Evolutionary conservation across 1,284 basidiomycete genomes (phyloP).

Genomic region (Puccinia novopanici): DNA sequence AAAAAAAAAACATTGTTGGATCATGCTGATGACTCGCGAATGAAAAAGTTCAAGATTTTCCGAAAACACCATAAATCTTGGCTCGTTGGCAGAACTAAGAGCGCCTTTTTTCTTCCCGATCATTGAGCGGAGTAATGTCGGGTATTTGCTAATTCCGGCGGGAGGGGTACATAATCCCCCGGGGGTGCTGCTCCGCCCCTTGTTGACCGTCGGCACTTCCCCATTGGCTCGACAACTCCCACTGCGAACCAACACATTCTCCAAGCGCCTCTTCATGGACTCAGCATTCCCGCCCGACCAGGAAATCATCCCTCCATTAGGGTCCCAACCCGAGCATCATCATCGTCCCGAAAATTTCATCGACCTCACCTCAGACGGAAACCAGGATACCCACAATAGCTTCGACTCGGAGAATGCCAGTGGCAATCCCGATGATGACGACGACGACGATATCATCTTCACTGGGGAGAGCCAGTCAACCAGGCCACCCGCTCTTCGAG

Average conservation of each 20-base stretch:
- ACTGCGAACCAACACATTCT: not conserved
- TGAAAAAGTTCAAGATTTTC: too few relatives aligned
- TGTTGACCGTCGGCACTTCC: too few relatives aligned
- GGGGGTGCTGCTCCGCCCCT: too few relatives aligned
- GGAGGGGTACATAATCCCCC: too few relatives aligned
- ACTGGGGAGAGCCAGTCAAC: not conserved
- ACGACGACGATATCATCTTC: conserved; percentile 19
- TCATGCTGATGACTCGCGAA: too few relatives aligned
- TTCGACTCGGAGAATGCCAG: not conserved
- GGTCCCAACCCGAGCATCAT: not conserved
- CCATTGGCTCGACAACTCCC: too few relatives aligned
- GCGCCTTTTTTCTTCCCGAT: too few relatives aligned
- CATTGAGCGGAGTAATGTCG: too few relatives aligned
- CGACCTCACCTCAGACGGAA: not conserved
- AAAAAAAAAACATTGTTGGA: too few relatives aligned
- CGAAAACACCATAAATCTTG: too few relatives aligned
- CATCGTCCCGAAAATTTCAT: conserved; percentile 1
- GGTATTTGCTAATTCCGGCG: too few relatives aligned
- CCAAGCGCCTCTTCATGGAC: not conserved
- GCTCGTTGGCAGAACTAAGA: too few relatives aligned
- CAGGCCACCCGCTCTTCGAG: not conserved
- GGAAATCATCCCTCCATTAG: not conserved
- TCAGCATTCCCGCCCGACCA: not conserved
- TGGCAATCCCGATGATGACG: not conserved
- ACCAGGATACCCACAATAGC: not conserved